phyloP scores from a whole-genome alignment of 2,329 filamentous ascomycete genomes.

The Cladophialophora yegresii region DNA sequence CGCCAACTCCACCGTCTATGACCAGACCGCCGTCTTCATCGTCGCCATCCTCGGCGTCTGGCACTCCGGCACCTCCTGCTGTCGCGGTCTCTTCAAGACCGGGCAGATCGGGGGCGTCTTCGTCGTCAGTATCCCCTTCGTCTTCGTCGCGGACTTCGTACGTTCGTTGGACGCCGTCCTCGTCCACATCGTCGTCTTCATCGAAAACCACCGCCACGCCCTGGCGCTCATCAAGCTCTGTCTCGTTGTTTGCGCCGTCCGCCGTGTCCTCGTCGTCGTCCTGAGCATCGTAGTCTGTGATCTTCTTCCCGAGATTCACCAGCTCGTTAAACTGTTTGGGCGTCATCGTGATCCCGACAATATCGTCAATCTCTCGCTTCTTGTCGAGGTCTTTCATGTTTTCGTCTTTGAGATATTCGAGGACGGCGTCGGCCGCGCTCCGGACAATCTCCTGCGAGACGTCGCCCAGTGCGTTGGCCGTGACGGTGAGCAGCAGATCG shows the following conservation, averaged over 20 bases:
- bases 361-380: constrained; percentile 95
- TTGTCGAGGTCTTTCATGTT: constrained; percentile 96
- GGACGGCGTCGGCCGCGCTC: constrained; percentile 86
- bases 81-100: constrained; percentile 55
- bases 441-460: constrained; percentile 88
- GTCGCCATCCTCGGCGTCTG: constrained; percentile 50
- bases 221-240: constrained; percentile 88
- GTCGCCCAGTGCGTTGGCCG: constrained; percentile 84
- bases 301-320: constrained; percentile 95
- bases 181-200: constrained; percentile 81
- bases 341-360: constrained; percentile 77
- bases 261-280: constrained; percentile 90
- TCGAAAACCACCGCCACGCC: constrained; percentile 98
- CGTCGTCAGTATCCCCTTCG: constrained; percentile 70
- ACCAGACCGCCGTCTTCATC: constrained; percentile 67
- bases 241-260: constrained; percentile 66
- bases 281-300: constrained; percentile 95
- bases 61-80: constrained; percentile 48
- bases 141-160: constrained; percentile 85
- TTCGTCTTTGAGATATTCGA: constrained; percentile 93
- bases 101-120: constrained; percentile 66
- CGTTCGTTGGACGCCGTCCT: constrained; percentile 73
- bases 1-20: constrained; percentile 66
- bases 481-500: constrained; percentile 88
- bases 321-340: constrained; percentile 96